Percentiles rank a stretch among this genome's conserved stretches.
Evolutionary conservation across 345 rosid genomes (phyloP).

Genomic region (Luvunga scandens): DNA sequence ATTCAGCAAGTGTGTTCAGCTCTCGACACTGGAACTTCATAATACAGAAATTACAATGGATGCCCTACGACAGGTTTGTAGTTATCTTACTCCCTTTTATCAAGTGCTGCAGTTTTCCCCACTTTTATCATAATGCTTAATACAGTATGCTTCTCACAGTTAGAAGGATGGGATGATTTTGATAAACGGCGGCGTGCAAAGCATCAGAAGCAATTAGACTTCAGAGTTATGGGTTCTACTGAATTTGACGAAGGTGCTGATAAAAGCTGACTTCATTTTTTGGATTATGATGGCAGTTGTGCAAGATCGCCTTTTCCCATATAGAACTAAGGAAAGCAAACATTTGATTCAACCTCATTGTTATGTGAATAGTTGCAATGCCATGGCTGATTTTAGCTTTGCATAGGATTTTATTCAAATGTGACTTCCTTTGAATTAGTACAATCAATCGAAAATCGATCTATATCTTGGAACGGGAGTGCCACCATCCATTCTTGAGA

Average conservation of each 20-base stretch:
- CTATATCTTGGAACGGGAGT: too few relatives aligned
- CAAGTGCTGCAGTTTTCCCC: neutral
- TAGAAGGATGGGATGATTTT: slow-evolving; percentile 78
- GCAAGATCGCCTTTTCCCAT: neutral
- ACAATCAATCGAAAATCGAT: too few relatives aligned
- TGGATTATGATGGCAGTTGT: neutral
- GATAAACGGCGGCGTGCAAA: slow-evolving; percentile 68
- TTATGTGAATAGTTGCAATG: neutral
- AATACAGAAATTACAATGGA: slow-evolving; percentile 85
- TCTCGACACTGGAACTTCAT: slow-evolving; percentile 79
- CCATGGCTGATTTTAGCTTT: neutral
- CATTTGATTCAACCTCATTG: neutral
- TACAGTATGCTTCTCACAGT: slow-evolving; percentile 25
- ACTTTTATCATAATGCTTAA: neutral
- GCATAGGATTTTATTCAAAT: neutral
- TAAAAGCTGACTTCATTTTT: slow-evolving; percentile 43
- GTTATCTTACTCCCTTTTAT: slow-evolving; percentile 1
- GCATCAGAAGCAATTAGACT: slow-evolving; percentile 93
- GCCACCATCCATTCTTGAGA: too few relatives aligned
- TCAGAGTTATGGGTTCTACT: slow-evolving; percentile 59
- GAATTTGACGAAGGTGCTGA: slow-evolving; percentile 95
- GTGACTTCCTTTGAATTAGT: neutral
- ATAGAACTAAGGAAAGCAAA: neutral
- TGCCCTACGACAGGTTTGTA: slow-evolving; percentile 65
- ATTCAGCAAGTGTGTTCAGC: slow-evolving; percentile 63